phyloP scores from a whole-genome alignment of 306 rosid genomes.

The Astragalus membranaceus region DNA sequence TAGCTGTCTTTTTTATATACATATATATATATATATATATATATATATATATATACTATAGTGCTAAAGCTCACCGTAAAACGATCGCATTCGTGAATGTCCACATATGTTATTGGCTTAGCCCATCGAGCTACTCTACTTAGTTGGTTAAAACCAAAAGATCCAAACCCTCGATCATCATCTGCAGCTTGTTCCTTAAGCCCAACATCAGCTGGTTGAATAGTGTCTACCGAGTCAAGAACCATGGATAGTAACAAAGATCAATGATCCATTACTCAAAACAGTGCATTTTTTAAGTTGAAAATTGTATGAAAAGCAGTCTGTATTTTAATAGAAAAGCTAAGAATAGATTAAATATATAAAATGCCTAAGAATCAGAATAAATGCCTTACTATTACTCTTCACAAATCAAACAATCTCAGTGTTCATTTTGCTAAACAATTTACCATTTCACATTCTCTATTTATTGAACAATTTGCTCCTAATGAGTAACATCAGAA shows the following conservation, averaged over 20 bases:
- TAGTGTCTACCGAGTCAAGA: conserved; percentile 41
- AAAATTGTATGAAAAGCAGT: background rate
- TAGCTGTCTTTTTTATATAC: background rate
- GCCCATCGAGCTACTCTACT: conserved; percentile 73
- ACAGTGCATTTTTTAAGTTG: conserved; percentile 9
- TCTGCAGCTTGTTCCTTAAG: conserved; percentile 61
- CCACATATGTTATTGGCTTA: conserved; percentile 80
- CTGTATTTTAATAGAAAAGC: background rate
- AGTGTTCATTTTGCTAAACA: background rate
- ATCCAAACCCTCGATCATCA: conserved; percentile 80
- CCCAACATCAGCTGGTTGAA: conserved; percentile 71
- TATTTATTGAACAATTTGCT: background rate
- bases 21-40: background rate
- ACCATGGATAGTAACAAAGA: background rate
- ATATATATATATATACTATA: background rate
- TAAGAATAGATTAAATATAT: background rate
- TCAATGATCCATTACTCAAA: conserved; percentile 13
- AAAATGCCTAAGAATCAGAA: conserved; percentile 5
- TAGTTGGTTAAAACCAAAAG: conserved; percentile 47
- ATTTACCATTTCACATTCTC: background rate
- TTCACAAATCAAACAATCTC: background rate
- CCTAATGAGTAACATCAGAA: background rate
- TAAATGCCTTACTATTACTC: background rate
- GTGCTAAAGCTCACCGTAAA: conserved; percentile 58
- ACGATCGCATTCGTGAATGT: conserved; percentile 57